Percentiles rank a stretch among this genome's conserved stretches.
phyloP scores from a whole-genome alignment of 352 stramenopile species.

The Phytophthora quininea region DNA sequence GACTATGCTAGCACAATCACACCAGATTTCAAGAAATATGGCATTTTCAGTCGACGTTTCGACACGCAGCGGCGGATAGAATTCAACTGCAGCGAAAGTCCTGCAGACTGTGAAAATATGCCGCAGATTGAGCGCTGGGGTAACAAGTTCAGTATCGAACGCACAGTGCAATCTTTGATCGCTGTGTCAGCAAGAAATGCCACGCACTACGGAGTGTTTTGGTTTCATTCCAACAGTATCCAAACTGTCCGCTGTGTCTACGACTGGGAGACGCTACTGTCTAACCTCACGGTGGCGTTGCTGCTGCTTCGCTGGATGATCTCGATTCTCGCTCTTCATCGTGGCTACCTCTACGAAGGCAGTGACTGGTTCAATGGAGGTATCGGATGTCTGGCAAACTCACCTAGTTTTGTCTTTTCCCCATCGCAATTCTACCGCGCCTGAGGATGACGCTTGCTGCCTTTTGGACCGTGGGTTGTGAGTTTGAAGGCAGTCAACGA shows the following conservation, averaged over 20 bases:
- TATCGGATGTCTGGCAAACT: conserved; percentile 27
- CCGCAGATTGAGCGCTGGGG: not conserved
- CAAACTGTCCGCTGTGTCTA: conserved; percentile 32
- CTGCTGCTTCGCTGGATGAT: conserved; percentile 45
- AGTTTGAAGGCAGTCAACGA: conserved; percentile 30
- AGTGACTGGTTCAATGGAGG: conserved; percentile 9
- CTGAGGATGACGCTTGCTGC: conserved; percentile 23
- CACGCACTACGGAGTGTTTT: conserved; percentile 31
- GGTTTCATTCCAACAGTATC: conserved; percentile 15
- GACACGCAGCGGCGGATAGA: conserved; percentile 10
- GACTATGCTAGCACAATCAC: not conserved
- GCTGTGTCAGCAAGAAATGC: conserved; percentile 24
- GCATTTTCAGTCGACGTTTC: conserved; percentile 20
- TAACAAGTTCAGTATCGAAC: not conserved
- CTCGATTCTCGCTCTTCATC: conserved; percentile 13
- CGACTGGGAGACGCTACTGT: conserved; percentile 40
- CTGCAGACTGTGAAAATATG: conserved; percentile 9
- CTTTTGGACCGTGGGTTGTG: conserved; percentile 28
- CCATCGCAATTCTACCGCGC: conserved; percentile 21
- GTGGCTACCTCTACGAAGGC: not conserved
- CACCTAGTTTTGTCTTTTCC: conserved; percentile 22
- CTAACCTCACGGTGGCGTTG: conserved; percentile 34
- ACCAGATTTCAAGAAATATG: not conserved
- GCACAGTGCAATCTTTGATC: not conserved
- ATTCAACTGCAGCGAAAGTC: not conserved